phyloP scores from a whole-genome alignment of 2,329 filamentous ascomycete genomes.

The Acephala macrosclerotiorum region DNA sequence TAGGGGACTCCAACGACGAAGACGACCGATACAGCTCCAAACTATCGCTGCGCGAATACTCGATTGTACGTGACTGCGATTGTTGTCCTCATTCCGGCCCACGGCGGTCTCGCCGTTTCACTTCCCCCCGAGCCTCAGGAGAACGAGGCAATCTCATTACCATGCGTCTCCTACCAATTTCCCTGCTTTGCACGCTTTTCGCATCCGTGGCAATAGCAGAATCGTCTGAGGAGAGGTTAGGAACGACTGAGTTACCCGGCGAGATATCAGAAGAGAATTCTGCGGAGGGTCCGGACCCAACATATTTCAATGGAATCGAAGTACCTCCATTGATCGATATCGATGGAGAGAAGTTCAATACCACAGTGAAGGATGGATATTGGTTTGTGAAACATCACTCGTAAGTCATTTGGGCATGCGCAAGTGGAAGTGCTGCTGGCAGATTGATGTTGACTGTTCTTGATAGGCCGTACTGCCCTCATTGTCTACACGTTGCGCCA shows the following conservation, averaged over 20 bases:
- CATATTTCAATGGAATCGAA: conserved; percentile 57
- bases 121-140: conserved; percentile 31
- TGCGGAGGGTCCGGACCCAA: conserved; percentile 44
- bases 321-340: conserved; percentile 58
- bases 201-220: conserved; percentile 36
- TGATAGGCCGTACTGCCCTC: conserved; percentile 42
- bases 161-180: conserved; percentile 42
- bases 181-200: conserved; percentile 38
- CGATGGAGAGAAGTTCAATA: conserved; percentile 52
- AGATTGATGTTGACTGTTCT: conserved; percentile 2
- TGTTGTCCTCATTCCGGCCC: conserved; percentile 17
- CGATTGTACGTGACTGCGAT: conserved; percentile 17
- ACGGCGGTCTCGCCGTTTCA: conserved; percentile 36
- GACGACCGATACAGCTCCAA: conserved; percentile 12
- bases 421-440: not conserved
- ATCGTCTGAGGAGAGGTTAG: conserved; percentile 27
- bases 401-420: conserved; percentile 31
- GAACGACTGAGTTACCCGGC: conserved; percentile 23
- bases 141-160: conserved; percentile 33
- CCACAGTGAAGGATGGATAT: conserved; percentile 41
- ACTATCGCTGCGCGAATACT: conserved; percentile 19
- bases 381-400: conserved; percentile 47
- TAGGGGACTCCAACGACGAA: conserved; percentile 21
- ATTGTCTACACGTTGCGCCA: conserved; percentile 68
- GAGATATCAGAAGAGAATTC: conserved; percentile 38